phyloP scores from a whole-genome alignment of 75 land plant species.

The Adiantum capillusveneris region DNA sequence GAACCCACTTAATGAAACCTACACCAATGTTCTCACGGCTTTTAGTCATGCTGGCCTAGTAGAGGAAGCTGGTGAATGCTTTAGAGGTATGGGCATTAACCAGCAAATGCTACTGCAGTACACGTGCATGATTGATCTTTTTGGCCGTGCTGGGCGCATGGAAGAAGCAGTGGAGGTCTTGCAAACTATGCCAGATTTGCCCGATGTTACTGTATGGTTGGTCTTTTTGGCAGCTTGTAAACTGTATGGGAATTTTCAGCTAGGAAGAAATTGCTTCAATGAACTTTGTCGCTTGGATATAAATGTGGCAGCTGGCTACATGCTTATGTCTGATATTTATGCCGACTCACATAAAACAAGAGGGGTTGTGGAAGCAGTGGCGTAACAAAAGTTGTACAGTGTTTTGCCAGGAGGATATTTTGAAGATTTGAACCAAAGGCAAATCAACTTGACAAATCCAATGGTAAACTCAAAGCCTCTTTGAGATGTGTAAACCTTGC shows the following conservation, averaged over 20 bases:
- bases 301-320: constrained; percentile 1
- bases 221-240: constrained; percentile 28
- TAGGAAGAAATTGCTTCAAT: constrained; percentile 4
- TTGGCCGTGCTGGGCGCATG: constrained; percentile 31
- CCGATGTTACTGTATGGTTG: constrained; percentile 31
- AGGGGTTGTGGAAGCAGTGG: too few species aligned
- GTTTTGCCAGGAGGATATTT: too few species aligned
- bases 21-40: constrained; percentile 20
- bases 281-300: constrained; percentile 3
- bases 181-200: constrained; percentile 27
- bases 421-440: too few species aligned
- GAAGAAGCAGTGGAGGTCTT: constrained; percentile 22
- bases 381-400: too few species aligned
- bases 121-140: constrained; percentile 34
- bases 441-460: too few species aligned
- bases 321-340: constrained; percentile 8
- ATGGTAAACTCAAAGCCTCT: too few species aligned
- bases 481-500: too few species aligned
- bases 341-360: neutral
- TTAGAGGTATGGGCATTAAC: constrained; percentile 18
- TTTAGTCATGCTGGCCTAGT: constrained; percentile 38
- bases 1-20: constrained; percentile 23
- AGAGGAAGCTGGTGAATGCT: constrained; percentile 16
- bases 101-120: constrained; percentile 25
- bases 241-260: constrained; percentile 11